These are phyloP conservation scores for Tylopilus sp. DNA, from an alignment of 1,284 basidiomycete genomes.

Conservation along the genomic window DNA sequence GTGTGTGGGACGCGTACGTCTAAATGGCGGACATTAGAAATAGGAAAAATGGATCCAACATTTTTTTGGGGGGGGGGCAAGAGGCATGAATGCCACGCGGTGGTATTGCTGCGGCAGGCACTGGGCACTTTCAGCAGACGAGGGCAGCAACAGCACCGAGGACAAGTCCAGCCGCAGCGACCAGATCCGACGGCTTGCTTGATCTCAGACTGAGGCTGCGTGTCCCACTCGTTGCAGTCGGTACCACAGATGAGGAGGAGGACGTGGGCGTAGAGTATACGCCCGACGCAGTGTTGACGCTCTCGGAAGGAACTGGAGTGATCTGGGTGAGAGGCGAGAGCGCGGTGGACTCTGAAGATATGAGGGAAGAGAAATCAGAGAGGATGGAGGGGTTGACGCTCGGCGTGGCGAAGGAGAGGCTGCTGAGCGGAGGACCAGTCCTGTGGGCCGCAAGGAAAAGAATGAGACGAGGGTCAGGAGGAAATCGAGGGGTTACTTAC, in stretches of 20 bases:
- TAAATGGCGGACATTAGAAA: too few relatives aligned
- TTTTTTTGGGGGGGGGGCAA: too few relatives aligned
- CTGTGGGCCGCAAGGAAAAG: conserved; percentile 5
- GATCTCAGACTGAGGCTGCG: neutral
- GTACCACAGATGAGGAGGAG: neutral
- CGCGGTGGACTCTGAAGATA: conserved; percentile 28
- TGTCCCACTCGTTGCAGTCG: conserved; percentile 6
- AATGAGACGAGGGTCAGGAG: neutral
- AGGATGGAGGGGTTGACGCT: conserved; percentile 15
- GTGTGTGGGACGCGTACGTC: too few relatives aligned
- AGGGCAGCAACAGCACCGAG: conserved; percentile 9
- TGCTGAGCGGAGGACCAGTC: conserved; percentile 18
- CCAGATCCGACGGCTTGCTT: neutral
- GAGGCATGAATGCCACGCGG: neutral
- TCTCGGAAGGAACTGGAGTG: neutral
- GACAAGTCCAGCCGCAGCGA: neutral
- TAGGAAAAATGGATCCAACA: too few relatives aligned
- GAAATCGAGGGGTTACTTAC: conserved; percentile 16
- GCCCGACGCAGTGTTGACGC: too few relatives aligned
- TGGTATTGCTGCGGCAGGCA: too few relatives aligned
- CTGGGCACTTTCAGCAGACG: neutral
- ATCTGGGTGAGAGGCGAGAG: conserved; percentile 15
- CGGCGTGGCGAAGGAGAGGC: conserved; percentile 26
- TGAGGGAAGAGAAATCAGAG: conserved; percentile 24
- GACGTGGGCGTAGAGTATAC: neutral